Evolutionary conservation across 371 early-diverging fungal species (phyloP).

Genomic region (Funneliformis caledonium): DNA sequence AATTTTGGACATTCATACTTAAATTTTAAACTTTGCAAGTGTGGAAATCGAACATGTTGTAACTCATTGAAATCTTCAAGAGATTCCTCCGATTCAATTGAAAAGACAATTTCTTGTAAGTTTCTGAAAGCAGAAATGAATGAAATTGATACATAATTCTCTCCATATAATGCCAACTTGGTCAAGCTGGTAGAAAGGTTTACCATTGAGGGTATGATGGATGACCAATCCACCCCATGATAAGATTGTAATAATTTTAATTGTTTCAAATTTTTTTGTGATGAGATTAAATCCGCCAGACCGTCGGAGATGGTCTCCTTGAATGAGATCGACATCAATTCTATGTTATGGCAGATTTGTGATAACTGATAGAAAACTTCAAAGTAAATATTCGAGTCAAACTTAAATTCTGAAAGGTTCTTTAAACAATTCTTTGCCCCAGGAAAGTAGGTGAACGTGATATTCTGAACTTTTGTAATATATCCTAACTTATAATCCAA

Average conservation of each 20-base stretch:
- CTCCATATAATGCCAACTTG: not conserved
- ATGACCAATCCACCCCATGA: not conserved
- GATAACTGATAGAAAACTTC: not conserved
- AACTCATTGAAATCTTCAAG: not conserved
- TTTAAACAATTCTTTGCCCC: not conserved
- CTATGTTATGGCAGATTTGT: not conserved
- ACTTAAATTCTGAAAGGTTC: not conserved
- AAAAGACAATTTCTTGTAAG: not conserved
- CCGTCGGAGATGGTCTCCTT: not conserved
- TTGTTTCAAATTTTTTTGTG: not conserved
- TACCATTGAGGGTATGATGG: not conserved
- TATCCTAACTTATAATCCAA: not conserved
- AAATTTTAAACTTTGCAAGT: not conserved
- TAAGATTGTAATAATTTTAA: not conserved
- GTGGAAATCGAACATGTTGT: not conserved
- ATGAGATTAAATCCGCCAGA: not conserved
- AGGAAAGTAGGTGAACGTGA: not conserved
- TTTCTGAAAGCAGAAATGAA: not conserved
- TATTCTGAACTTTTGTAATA: not conserved
- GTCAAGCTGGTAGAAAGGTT: not conserved
- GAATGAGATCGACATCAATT: not conserved
- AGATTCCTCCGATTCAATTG: not conserved
- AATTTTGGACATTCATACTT: not conserved
- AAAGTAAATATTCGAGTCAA: not conserved
- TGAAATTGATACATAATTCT: not conserved